phyloP scores from a whole-genome alignment of 2,329 filamentous ascomycete genomes.

The Paecilomyces fulvus region DNA sequence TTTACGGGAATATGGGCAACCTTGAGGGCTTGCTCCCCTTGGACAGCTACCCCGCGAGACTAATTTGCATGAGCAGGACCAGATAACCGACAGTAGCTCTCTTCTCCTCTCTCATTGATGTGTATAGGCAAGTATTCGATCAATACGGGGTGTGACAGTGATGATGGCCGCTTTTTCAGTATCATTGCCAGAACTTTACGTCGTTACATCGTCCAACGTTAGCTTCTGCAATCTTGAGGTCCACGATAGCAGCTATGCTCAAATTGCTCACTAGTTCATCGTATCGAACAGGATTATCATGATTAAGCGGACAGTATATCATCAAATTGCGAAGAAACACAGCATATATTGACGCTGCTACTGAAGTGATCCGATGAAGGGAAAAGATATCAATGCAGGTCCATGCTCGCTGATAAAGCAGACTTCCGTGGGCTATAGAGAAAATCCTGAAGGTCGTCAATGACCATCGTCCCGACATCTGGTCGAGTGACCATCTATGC shows the following conservation, averaged over 20 bases:
- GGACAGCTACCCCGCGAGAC: too few species aligned
- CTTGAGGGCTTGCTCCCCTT: not conserved
- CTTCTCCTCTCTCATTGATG: too few species aligned
- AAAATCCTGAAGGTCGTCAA: not conserved
- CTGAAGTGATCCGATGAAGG: not conserved
- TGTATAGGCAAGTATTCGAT: too few species aligned
- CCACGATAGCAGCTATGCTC: not conserved
- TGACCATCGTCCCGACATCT: not conserved
- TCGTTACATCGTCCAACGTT: not conserved
- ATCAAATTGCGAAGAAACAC: not conserved
- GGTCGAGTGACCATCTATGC: conserved; percentile 15
- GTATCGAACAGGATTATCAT: not conserved
- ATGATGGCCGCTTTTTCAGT: too few species aligned
- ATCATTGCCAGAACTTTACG: too few species aligned
- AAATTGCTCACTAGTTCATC: not conserved
- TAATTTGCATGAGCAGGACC: too few species aligned
- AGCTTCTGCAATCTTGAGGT: not conserved
- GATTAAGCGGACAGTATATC: not conserved
- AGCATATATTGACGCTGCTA: not conserved
- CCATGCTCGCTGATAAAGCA: not conserved
- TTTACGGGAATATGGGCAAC: not conserved
- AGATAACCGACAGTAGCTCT: too few species aligned
- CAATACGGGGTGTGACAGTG: too few species aligned
- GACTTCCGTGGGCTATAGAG: not conserved
- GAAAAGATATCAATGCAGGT: not conserved